phyloP scores from a whole-genome alignment of 768 basidiomycete species.

The Coprinopsis sp. region DNA sequence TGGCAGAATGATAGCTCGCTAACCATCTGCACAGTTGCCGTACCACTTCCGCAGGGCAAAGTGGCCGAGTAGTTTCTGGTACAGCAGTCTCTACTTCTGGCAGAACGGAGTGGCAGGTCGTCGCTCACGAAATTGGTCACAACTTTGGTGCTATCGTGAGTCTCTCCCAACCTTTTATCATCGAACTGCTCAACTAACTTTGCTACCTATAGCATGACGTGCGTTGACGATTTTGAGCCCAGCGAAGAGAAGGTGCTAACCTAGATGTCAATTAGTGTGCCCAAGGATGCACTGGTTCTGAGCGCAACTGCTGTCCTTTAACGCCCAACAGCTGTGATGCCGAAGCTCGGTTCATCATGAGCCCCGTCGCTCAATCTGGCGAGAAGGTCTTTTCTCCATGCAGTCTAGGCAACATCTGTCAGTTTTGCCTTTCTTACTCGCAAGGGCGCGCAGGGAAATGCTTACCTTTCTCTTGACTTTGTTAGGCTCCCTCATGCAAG shows the following conservation, averaged over 20 bases:
- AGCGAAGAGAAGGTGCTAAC: neutral
- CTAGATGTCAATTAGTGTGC: slow-evolving; percentile 45
- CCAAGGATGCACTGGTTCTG: slow-evolving; percentile 50
- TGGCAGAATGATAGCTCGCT: slow-evolving; percentile 7
- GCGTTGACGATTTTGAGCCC: slow-evolving; percentile 15
- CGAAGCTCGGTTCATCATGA: slow-evolving; percentile 75
- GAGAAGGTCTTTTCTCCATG: slow-evolving; percentile 76
- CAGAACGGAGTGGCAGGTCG: slow-evolving; percentile 76
- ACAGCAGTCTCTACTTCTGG: slow-evolving; percentile 79
- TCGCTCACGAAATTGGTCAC: slow-evolving; percentile 80
- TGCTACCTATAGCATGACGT: slow-evolving; percentile 49
- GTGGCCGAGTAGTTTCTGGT: slow-evolving; percentile 60
- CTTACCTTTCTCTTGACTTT: too few relatives aligned
- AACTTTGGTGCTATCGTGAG: slow-evolving; percentile 87
- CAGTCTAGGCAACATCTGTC: slow-evolving; percentile 82
- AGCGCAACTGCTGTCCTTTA: slow-evolving; percentile 65
- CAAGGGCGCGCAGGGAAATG: too few relatives aligned
- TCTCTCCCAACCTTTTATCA: slow-evolving; percentile 15
- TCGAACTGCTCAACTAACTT: slow-evolving; percentile 3
- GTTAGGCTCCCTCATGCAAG: slow-evolving; percentile 62
- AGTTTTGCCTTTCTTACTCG: slow-evolving; percentile 19
- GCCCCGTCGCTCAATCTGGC: slow-evolving; percentile 58
- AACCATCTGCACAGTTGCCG: slow-evolving; percentile 52
- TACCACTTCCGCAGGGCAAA: slow-evolving; percentile 36
- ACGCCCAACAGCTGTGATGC: slow-evolving; percentile 57